A percentile compares a stretch with the other conserved stretches of the same genome.
Conservation (phyloP, 768 basidiomycete species). For the Floccularia luteovirens region DNA sequence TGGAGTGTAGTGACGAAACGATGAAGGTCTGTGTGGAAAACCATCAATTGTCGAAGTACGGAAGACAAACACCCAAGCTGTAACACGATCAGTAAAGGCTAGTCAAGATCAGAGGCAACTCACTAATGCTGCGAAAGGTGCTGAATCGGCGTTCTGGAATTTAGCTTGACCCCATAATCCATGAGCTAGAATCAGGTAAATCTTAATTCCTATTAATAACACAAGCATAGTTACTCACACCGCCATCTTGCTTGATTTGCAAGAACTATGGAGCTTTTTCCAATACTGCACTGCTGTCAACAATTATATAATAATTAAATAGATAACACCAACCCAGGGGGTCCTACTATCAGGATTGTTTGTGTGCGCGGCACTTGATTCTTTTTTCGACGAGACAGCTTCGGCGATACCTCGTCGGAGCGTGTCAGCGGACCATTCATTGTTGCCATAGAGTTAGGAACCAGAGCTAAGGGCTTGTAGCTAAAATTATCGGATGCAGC, state of each 20-base stretch:
- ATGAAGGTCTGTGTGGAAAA: slow-evolving; percentile 62
- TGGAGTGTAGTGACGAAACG: slow-evolving; percentile 55
- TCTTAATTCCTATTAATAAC: neutral
- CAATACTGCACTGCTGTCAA: slow-evolving; percentile 30
- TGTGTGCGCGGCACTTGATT: slow-evolving; percentile 44
- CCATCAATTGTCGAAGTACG: slow-evolving; percentile 67
- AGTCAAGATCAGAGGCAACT: slow-evolving; percentile 8
- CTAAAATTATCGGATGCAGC: slow-evolving; percentile 13
- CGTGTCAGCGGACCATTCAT: slow-evolving; percentile 25
- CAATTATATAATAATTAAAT: neutral
- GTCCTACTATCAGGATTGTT: slow-evolving; percentile 53
- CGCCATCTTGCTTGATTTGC: slow-evolving; percentile 70
- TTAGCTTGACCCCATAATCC: slow-evolving; percentile 76
- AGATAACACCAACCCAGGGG: slow-evolving; percentile 42
- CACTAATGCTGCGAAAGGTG: slow-evolving; percentile 64
- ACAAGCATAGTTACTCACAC: slow-evolving; percentile 25
- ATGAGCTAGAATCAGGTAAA: slow-evolving; percentile 30
- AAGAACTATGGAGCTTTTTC: slow-evolving; percentile 68
- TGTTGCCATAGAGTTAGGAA: slow-evolving; percentile 16
- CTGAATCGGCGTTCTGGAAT: slow-evolving; percentile 56
- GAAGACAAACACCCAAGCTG: slow-evolving; percentile 64
- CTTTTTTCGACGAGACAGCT: slow-evolving; percentile 32
- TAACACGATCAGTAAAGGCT: neutral
- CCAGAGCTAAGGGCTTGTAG: slow-evolving; percentile 12
- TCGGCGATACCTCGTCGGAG: slow-evolving; percentile 36